Evolutionary conservation across 352 stramenopile genomes (phyloP), one percentile per base, ranked within the genome.

Genomic region (Globisporangium nodosum): DNA sequence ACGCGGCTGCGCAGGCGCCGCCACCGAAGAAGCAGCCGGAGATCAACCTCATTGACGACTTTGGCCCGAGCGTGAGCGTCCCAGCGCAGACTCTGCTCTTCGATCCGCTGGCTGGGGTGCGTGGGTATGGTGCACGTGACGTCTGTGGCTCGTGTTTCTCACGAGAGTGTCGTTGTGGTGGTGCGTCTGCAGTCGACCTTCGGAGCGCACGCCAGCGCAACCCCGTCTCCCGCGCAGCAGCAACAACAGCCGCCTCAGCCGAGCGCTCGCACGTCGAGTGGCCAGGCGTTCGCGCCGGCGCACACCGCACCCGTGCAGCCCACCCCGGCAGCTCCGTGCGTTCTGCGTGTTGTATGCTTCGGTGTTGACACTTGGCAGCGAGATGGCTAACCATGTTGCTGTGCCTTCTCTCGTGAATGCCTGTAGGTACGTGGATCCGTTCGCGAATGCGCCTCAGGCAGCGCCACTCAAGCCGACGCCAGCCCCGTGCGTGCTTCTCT

Each of bases 31-130:
- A 76, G 46, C 73, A 89, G 50, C 63, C 65, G 5, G 80, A 92
- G 54, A 88, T 94, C 59, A 88, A 94, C 50, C 56, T 94, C 39
- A 79, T 94, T 39, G 84, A 85, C 49, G 82, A 91, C 49, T 87
- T 85, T 61, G 74, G 64, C 1, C 76, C 83, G 1, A 82, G 58
- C 31, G 67, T 88, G 42, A 88, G 64, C 30, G 70, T 88, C 7
- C 77, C 84, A 5, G 84, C 75, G 24, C 79, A 90, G 60, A 58
- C 78, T 33, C 57, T 93, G 60, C 70, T 90, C 9, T 93, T 93
- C 53, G 84, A 93, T 62, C 84, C 81, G 11, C 60, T 93, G 6
- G 78, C 68, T 20, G 75, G 63, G 52, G 81, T 91, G 65, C 60
- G 76, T 78, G 11, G 16, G 20, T 37, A 11, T 30, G 21, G 31